These are phyloP conservation scores for Zymoseptoria crescenta DNA, from an alignment of 2,329 filamentous ascomycete species.

Conservation along the genomic window DNA sequence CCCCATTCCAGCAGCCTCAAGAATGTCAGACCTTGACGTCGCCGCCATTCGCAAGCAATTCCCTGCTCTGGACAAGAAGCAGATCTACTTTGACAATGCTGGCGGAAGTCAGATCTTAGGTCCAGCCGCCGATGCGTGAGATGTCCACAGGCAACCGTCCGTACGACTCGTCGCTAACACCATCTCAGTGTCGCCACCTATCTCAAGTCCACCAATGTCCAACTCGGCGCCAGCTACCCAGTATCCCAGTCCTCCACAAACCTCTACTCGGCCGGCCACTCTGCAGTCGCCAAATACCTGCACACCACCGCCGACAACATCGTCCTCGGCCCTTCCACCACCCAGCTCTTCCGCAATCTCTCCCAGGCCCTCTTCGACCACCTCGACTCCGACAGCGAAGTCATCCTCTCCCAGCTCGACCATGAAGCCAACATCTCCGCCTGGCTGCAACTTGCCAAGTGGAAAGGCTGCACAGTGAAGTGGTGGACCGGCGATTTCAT, in stretches of 20 bases:
- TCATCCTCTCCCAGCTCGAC: slow-evolving; percentile 64
- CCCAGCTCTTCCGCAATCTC: slow-evolving; percentile 68
- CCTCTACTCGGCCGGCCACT: slow-evolving; percentile 52
- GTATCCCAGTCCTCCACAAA: slow-evolving; percentile 52
- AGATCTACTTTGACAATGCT: slow-evolving; percentile 71
- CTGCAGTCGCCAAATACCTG: slow-evolving; percentile 61
- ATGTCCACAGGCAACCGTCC: too few species aligned
- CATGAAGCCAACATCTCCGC: slow-evolving; percentile 71
- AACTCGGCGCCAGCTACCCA: slow-evolving; percentile 64
- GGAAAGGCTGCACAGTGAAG: slow-evolving; percentile 54
- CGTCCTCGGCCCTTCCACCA: slow-evolving; percentile 65
- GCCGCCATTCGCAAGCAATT: slow-evolving; percentile 52
- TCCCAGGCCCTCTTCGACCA: slow-evolving; percentile 49
- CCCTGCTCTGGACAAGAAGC: slow-evolving; percentile 58
- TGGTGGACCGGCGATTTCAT: slow-evolving; percentile 51
- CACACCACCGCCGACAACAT: slow-evolving; percentile 61
- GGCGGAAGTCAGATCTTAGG: slow-evolving; percentile 61
- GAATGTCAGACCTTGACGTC: slow-evolving; percentile 44
- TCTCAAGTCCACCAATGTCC: slow-evolving; percentile 61
- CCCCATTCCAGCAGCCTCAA: too few species aligned
- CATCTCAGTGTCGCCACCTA: slow-evolving; percentile 54
- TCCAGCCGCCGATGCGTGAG: slow-evolving; percentile 58
- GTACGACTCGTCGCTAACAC: slow-evolving; percentile 39
- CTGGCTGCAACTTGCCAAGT: slow-evolving; percentile 61
- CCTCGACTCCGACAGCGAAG: slow-evolving; percentile 46